A percentile compares a stretch with the other conserved stretches of the same genome.
Conservation (phyloP, 495 filamentous ascomycete species). For the Talaromyces wortmannii region DNA sequence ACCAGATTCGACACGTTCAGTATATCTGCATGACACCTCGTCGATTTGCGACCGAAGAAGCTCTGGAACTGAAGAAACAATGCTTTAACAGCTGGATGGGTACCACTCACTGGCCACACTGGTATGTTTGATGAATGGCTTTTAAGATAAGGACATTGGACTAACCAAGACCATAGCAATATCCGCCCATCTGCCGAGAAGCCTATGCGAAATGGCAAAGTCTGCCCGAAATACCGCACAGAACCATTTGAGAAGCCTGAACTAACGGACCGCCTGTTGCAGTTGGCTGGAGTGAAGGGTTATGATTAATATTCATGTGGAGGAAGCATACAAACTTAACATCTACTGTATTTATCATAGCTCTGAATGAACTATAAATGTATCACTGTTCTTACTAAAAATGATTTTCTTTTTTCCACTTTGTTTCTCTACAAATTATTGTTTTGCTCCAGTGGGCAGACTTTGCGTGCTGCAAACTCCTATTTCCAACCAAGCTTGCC, state of each 20-base stretch:
- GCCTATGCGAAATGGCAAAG: constrained; percentile 21
- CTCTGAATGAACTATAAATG: neutral
- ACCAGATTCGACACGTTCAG: constrained; percentile 29
- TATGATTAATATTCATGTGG: constrained; percentile 7
- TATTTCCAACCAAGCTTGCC: neutral
- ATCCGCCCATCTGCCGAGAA: constrained; percentile 24
- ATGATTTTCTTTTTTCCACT: neutral
- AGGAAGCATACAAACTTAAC: neutral
- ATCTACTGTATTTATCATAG: neutral
- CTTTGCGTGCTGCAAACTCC: neutral
- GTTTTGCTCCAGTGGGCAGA: neutral
- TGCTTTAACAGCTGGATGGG: constrained; percentile 22
- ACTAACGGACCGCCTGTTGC: constrained; percentile 15
- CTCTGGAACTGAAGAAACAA: constrained; percentile 16
- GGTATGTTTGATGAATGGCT: constrained; percentile 10
- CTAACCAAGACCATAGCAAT: constrained; percentile 10
- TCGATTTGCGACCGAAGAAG: constrained; percentile 13
- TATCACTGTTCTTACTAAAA: neutral
- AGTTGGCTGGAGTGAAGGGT: constrained; percentile 18
- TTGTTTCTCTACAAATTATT: neutral
- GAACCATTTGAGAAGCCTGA: constrained; percentile 23
- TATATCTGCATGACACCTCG: constrained; percentile 25
- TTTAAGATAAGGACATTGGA: neutral
- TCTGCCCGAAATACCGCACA: constrained; percentile 16
- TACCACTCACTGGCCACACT: constrained; percentile 27